A percentile compares a stretch with the other conserved stretches of the same genome.
Conservation (phyloP, 2,329 filamentous ascomycete genomes). For the Eutypa lata region DNA sequence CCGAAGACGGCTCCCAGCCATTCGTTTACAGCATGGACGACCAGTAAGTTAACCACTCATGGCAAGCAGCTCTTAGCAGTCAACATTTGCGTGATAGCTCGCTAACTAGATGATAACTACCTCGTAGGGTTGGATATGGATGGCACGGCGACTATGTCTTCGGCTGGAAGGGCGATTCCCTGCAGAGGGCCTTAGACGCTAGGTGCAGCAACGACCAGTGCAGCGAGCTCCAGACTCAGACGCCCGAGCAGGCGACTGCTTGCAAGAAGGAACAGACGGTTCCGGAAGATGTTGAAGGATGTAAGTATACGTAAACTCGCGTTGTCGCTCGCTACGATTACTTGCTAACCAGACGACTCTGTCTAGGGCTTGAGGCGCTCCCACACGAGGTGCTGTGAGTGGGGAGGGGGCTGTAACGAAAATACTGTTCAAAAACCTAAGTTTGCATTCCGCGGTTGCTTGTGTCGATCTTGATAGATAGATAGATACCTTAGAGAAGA, state of each 20-base stretch:
- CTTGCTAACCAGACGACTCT: background rate
- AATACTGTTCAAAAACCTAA: no score
- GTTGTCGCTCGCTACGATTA: background rate
- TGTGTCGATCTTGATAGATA: background rate
- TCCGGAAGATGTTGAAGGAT: conserved; percentile 17
- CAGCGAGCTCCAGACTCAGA: conserved; percentile 18
- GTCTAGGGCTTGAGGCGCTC: background rate
- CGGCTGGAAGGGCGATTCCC: conserved; percentile 31
- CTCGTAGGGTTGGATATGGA: conserved; percentile 25
- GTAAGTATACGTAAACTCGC: conserved; percentile 6
- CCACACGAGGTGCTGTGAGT: background rate
- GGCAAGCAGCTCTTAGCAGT: no score
- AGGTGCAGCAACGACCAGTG: conserved; percentile 27
- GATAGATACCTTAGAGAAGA: no score
- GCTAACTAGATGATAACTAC: background rate
- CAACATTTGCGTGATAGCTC: no score
- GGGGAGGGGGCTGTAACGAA: background rate
- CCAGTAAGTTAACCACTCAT: background rate
- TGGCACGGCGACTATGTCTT: conserved; percentile 34
- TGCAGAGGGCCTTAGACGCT: conserved; percentile 27
- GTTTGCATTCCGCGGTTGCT: background rate
- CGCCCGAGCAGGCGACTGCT: conserved; percentile 16
- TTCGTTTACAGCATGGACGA: conserved; percentile 23
- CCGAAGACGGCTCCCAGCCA: conserved; percentile 24
- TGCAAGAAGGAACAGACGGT: conserved; percentile 21